Conservation (phyloP, 1,139 yeast species). For the Pichia sp. region DNA sequence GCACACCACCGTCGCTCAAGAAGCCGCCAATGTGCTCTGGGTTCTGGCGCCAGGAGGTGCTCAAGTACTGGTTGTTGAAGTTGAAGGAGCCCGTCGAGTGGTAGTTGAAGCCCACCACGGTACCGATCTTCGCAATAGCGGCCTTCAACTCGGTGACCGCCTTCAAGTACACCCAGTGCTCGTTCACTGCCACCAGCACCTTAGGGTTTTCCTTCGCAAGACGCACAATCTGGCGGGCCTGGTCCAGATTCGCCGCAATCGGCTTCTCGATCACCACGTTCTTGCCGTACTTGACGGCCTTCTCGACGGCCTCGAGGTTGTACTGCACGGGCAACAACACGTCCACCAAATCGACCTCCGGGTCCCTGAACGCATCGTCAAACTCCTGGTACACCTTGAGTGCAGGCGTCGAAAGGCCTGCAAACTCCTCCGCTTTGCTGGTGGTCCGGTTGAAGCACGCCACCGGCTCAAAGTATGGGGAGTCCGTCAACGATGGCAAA, state of each 20-base stretch:
- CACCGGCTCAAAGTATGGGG: constrained; percentile 41
- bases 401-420: constrained; percentile 54
- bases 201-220: constrained; percentile 58
- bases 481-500: constrained; percentile 62
- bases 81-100: constrained; percentile 79
- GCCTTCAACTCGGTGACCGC: constrained; percentile 51
- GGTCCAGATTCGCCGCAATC: constrained; percentile 76
- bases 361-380: constrained; percentile 61
- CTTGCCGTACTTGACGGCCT: constrained; percentile 66
- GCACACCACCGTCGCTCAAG: constrained; percentile 92
- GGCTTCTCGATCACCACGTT: constrained; percentile 87
- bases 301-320: constrained; percentile 61
- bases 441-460: constrained; percentile 82
- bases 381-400: constrained; percentile 58
- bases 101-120: constrained; percentile 70
- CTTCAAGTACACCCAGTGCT: constrained; percentile 75
- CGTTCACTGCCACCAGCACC: constrained; percentile 56
- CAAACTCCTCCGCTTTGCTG: constrained; percentile 75
- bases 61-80: constrained; percentile 57
- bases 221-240: constrained; percentile 73
- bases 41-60: constrained; percentile 28
- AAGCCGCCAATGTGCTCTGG: constrained; percentile 93
- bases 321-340: constrained; percentile 82
- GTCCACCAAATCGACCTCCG: constrained; percentile 68
- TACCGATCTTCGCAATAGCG: constrained; percentile 67